These are phyloP conservation scores for Phaffia australis DNA, from an alignment of 768 basidiomycete genomes.

Conservation along the genomic window DNA sequence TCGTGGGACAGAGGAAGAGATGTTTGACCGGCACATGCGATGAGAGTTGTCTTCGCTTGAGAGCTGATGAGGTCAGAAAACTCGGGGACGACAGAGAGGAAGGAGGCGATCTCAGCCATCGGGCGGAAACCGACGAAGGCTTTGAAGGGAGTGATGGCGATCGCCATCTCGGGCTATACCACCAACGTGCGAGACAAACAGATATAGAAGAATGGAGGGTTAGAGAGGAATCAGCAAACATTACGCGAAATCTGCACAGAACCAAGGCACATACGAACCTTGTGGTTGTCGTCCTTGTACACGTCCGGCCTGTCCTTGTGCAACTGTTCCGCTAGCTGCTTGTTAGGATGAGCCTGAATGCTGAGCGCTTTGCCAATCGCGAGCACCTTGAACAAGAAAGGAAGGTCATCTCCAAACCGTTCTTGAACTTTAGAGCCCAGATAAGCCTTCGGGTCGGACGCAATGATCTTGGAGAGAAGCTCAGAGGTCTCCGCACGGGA, in stretches of 20 bases:
- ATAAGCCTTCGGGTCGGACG: slow-evolving; percentile 52
- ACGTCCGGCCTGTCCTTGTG: slow-evolving; percentile 61
- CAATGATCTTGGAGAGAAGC: slow-evolving; percentile 53
- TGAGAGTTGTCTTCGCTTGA: slow-evolving; percentile 40
- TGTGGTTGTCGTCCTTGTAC: slow-evolving; percentile 66
- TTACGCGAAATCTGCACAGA: background rate
- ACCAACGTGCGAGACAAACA: background rate
- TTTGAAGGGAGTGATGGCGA: slow-evolving; percentile 79
- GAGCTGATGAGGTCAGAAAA: slow-evolving; percentile 58
- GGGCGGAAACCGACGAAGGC: slow-evolving; percentile 92
- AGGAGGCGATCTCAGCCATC: slow-evolving; percentile 54
- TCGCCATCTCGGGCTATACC: slow-evolving; percentile 79
- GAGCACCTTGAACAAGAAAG: slow-evolving; percentile 85
- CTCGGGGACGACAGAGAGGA: slow-evolving; percentile 63
- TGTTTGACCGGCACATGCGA: slow-evolving; percentile 42
- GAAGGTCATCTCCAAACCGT: slow-evolving; percentile 56
- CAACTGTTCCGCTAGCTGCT: slow-evolving; percentile 60
- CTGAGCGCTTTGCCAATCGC: slow-evolving; percentile 80
- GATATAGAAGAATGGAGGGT: background rate
- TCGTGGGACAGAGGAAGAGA: slow-evolving; percentile 35
- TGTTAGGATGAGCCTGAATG: slow-evolving; percentile 87
- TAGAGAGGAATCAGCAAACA: background rate
- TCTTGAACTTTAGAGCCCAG: slow-evolving; percentile 50
- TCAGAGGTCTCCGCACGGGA: slow-evolving; percentile 40
- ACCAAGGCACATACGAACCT: background rate